Conservation (phyloP, 2,329 filamentous ascomycete genomes). For the Zasmidium cellare region DNA sequence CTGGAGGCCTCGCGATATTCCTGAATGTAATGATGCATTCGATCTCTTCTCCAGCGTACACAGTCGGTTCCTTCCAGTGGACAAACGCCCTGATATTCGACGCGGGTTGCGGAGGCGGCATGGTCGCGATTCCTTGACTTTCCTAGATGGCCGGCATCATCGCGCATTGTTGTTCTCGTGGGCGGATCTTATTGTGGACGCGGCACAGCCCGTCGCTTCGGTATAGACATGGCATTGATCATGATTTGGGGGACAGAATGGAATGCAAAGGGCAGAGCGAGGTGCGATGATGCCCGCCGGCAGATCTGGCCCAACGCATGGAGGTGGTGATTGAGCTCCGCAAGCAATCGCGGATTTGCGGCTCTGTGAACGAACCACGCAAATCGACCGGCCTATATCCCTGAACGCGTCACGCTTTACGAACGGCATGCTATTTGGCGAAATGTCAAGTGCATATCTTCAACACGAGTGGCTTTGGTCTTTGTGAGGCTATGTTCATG, state of each 20-base stretch:
- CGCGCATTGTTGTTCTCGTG: conserved; percentile 1
- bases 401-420: too few relatives aligned
- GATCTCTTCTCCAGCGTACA: conserved; percentile 95
- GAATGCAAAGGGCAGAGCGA: background rate
- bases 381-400: too few relatives aligned
- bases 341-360: too few relatives aligned
- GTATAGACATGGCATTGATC: background rate
- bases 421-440: too few relatives aligned
- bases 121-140: conserved; percentile 7
- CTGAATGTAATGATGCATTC: conserved; percentile 96
- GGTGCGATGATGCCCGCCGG: too few relatives aligned
- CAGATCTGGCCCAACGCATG: too few relatives aligned
- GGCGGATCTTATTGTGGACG: background rate
- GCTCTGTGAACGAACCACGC: too few relatives aligned
- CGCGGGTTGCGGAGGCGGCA: conserved; percentile 16
- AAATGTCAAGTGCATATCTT: too few relatives aligned
- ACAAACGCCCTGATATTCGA: conserved; percentile 93
- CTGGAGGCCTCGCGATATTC: conserved; percentile 64
- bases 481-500: too few relatives aligned
- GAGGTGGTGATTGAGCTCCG: too few relatives aligned
- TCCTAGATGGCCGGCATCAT: conserved; percentile 2
- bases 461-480: too few relatives aligned
- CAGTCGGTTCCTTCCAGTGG: conserved; percentile 87
- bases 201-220: background rate
- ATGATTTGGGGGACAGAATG: background rate